Evolutionary conservation across 2,329 filamentous ascomycete genomes (phyloP).

Genomic region (Nothophoma quercina): DNA sequence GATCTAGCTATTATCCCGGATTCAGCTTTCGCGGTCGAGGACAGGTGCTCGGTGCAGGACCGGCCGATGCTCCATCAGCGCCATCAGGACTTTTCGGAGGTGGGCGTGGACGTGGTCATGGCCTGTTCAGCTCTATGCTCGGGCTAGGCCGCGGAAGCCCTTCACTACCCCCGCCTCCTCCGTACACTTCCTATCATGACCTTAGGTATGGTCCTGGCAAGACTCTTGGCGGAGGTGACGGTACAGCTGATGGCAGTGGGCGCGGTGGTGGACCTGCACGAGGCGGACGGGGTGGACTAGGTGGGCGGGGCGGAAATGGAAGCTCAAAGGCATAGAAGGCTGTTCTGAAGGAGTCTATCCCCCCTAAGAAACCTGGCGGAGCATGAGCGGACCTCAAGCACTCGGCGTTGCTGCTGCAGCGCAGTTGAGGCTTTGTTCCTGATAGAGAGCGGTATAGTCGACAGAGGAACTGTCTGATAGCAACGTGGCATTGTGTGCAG

Average conservation of each 20-base stretch:
- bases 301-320: background rate
- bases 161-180: background rate
- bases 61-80: background rate
- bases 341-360: no score
- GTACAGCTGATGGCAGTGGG: background rate
- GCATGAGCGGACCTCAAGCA: no score
- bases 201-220: background rate
- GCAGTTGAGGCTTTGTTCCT: no score
- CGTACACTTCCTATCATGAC: background rate
- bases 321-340: no score
- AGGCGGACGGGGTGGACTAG: background rate
- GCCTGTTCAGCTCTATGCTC: background rate
- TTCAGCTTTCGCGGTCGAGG: background rate
- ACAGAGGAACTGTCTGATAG: no score
- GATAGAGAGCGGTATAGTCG: no score
- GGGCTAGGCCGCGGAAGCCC: background rate
- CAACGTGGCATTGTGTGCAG: no score
- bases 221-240: background rate
- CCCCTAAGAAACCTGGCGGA: no score
- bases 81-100: background rate
- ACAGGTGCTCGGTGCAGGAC: slow-evolving; percentile 2
- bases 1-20: background rate
- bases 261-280: background rate
- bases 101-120: background rate
- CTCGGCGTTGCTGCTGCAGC: no score